phyloP scores from a whole-genome alignment of 371 early-diverging fungal genomes.

The Mucor circinelloides region DNA sequence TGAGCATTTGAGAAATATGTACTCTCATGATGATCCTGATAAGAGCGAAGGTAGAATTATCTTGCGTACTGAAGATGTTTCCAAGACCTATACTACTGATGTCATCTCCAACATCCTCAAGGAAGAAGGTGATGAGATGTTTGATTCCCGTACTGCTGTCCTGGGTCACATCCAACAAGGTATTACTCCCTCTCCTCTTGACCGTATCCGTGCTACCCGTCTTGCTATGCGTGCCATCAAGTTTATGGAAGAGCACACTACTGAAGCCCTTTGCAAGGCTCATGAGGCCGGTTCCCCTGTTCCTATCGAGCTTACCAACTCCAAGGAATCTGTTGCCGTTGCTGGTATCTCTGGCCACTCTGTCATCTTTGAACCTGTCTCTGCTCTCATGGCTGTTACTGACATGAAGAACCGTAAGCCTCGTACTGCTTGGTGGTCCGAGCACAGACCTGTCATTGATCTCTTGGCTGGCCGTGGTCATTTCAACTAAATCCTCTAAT shows the following conservation, averaged over 20 bases:
- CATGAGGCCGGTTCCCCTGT: constrained; percentile 25
- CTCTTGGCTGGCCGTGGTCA: constrained; percentile 39
- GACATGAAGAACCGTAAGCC: constrained; percentile 81
- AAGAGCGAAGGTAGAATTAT: constrained; percentile 83
- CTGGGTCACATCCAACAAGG: constrained; percentile 99
- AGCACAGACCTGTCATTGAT: constrained; percentile 51
- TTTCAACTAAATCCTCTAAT: constrained; percentile 5
- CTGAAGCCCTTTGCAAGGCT: constrained; percentile 34
- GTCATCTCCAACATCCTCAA: constrained; percentile 87
- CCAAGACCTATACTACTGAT: constrained; percentile 89
- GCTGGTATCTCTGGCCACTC: constrained; percentile 85
- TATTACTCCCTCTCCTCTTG: constrained; percentile 93
- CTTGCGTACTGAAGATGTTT: constrained; percentile 83
- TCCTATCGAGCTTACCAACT: constrained; percentile 67
- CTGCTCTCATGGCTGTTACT: constrained; percentile 66
- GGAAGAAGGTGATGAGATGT: constrained; percentile 93
- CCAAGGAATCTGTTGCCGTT: constrained; percentile 69
- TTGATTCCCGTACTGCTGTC: constrained; percentile 91
- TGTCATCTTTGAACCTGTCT: constrained; percentile 75
- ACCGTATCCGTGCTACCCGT: constrained; percentile 91
- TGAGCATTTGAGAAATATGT: constrained; percentile 76
- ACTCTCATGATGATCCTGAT: constrained; percentile 69
- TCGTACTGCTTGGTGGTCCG: constrained; percentile 81
- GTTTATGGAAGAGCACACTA: constrained; percentile 56
- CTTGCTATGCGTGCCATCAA: constrained; percentile 76